Percentiles rank a stretch among this genome's conserved stretches.
Conservation (phyloP, 1,139 yeast genomes). For the Blastobotrys persicus region DNA sequence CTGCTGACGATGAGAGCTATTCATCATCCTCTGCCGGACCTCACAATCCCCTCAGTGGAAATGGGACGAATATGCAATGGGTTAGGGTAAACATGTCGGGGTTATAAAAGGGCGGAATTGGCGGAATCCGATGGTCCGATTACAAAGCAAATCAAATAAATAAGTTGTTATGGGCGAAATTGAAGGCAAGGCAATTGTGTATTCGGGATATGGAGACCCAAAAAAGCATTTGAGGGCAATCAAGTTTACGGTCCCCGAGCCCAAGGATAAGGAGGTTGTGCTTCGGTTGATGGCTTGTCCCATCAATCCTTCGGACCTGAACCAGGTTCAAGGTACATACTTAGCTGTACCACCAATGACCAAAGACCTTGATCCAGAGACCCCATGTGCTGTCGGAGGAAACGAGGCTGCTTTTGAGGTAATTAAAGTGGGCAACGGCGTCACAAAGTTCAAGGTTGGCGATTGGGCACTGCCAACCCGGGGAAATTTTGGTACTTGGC, state of each 20-base stretch:
- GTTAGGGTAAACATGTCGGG: neutral
- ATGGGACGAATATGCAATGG: neutral
- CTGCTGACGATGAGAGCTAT: too few relatives aligned
- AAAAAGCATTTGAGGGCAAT: constrained; percentile 25
- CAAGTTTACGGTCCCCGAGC: constrained; percentile 27
- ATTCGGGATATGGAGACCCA: constrained; percentile 34
- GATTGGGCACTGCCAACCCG: constrained; percentile 81
- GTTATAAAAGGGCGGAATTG: neutral
- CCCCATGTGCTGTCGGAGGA: constrained; percentile 77
- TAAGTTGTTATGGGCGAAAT: constrained; percentile 7
- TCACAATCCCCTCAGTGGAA: too few relatives aligned
- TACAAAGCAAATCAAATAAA: neutral
- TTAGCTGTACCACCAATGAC: constrained; percentile 74
- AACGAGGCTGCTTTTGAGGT: constrained; percentile 95
- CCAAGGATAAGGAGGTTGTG: constrained; percentile 45
- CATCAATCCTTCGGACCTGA: constrained; percentile 85
- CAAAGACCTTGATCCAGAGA: constrained; percentile 50
- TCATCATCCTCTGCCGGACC: too few relatives aligned
- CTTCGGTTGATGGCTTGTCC: constrained; percentile 78
- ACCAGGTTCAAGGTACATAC: constrained; percentile 89
- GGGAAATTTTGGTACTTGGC: constrained; percentile 86
- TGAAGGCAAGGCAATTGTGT: constrained; percentile 27
- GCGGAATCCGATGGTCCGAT: neutral
- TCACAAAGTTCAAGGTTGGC: constrained; percentile 52
- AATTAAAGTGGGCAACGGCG: constrained; percentile 56